Conservation (phyloP, 257 asterid genomes). For the Solanum chilense region DNA sequence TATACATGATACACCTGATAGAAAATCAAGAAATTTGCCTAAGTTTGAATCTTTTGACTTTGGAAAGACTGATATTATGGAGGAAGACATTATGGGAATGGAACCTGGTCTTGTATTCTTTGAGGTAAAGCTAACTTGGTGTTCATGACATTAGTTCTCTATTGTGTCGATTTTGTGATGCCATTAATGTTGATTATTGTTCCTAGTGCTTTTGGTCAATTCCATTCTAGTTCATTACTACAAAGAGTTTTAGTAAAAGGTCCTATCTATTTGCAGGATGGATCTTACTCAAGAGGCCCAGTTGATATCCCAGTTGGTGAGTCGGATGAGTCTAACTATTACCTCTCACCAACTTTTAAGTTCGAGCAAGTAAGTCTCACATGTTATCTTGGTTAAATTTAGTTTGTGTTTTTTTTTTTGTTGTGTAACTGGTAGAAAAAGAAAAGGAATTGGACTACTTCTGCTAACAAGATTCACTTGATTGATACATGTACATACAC, state of each 20-base stretch:
- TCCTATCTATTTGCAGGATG: conserved; percentile 61
- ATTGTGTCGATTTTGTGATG: neutral
- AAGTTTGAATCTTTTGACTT: conserved; percentile 73
- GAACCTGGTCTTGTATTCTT: conserved; percentile 96
- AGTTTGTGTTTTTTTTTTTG: neutral
- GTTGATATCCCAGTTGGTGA: conserved; percentile 77
- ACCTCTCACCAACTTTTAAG: conserved; percentile 75
- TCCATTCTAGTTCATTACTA: neutral
- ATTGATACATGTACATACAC: too few species aligned
- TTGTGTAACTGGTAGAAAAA: neutral
- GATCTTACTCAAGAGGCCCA: conserved; percentile 97
- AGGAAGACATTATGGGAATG: conserved; percentile 90
- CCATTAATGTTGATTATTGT: neutral
- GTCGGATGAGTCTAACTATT: conserved; percentile 50
- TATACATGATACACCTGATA: conserved; percentile 9
- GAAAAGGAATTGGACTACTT: neutral
- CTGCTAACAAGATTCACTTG: neutral
- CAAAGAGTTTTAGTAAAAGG: neutral
- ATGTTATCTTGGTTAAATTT: neutral
- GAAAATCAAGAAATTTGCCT: conserved; percentile 34
- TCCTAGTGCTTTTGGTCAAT: neutral
- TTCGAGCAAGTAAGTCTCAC: conserved; percentile 76
- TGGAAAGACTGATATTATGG: conserved; percentile 79
- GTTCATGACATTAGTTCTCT: neutral
- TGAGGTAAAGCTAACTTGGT: conserved; percentile 46